Evolutionary conservation across 306 rosid species (phyloP).

Genomic region (Medicago ruthenica): DNA sequence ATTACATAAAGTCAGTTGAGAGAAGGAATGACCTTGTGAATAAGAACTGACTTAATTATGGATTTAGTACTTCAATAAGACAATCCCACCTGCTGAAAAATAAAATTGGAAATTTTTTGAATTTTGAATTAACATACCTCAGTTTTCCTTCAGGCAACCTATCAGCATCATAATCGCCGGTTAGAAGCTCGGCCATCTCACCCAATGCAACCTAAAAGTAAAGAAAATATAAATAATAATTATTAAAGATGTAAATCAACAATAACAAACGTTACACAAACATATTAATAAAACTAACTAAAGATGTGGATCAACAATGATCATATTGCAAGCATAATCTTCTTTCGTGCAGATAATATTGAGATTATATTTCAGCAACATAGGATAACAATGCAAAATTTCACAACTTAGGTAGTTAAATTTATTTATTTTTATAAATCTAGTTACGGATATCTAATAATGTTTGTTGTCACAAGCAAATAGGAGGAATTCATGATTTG

Average conservation of each 20-base stretch:
- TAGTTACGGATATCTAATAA: background rate
- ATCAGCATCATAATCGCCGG: constrained; percentile 78
- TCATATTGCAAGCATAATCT: constrained; percentile 27
- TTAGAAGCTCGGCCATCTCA: constrained; percentile 84
- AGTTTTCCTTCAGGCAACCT: constrained; percentile 80
- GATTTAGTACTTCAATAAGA: constrained; percentile 18
- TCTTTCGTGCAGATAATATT: background rate
- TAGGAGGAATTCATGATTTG: background rate
- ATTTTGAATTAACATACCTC: constrained; percentile 60
- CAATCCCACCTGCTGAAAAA: constrained; percentile 1
- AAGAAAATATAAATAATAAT: constrained; percentile 22
- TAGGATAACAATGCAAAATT: constrained; percentile 29
- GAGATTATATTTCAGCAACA: constrained; percentile 16
- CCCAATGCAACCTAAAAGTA: constrained; percentile 83
- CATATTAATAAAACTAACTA: constrained; percentile 26
- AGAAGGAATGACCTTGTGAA: no score
- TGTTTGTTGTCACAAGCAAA: constrained; percentile 19
- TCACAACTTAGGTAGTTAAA: constrained; percentile 24
- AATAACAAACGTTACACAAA: constrained; percentile 1
- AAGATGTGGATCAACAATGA: constrained; percentile 3
- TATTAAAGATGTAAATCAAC: constrained; percentile 8
- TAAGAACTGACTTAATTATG: background rate
- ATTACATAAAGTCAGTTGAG: background rate
- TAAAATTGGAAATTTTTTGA: no score
- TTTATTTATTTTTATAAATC: background rate